Conservation (phyloP, 495 filamentous ascomycete genomes). For the Xanthoparmelia taractica region DNA sequence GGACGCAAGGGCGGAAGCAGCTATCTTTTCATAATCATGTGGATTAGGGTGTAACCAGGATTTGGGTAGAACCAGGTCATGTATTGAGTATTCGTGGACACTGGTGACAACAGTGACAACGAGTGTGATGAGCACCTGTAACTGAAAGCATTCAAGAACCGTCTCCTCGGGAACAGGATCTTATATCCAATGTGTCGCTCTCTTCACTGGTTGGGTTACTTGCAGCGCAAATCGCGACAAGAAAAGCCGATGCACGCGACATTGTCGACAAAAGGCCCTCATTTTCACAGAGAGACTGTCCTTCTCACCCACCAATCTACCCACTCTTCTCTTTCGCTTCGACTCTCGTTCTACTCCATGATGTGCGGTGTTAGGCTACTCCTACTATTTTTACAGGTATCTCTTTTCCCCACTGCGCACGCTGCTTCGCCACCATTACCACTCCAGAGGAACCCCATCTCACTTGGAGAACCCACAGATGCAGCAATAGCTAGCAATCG, state of each 20-base stretch:
- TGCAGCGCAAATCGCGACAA: background rate
- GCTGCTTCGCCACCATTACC: background rate
- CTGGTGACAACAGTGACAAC: background rate
- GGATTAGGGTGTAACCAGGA: background rate
- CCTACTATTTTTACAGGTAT: too few relatives aligned
- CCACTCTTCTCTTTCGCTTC: background rate
- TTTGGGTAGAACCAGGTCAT: background rate
- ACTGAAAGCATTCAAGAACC: background rate
- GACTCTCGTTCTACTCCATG: background rate
- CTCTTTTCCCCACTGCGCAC: background rate
- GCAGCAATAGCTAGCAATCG: background rate
- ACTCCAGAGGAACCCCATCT: background rate
- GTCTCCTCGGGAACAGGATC: background rate
- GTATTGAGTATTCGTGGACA: background rate
- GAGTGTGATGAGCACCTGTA: background rate
- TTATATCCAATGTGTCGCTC: background rate
- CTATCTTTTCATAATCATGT: background rate
- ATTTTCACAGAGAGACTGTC: background rate
- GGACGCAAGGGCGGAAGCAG: background rate
- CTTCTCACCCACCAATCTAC: too few relatives aligned
- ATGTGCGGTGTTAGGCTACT: background rate
- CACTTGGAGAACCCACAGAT: background rate
- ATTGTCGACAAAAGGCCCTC: background rate
- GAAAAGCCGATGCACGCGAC: conserved; percentile 4
- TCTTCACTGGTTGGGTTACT: background rate